A percentile compares a stretch with the other conserved stretches of the same genome.
phyloP scores from a whole-genome alignment of 345 rosid genomes.

The Boechera stricta region DNA sequence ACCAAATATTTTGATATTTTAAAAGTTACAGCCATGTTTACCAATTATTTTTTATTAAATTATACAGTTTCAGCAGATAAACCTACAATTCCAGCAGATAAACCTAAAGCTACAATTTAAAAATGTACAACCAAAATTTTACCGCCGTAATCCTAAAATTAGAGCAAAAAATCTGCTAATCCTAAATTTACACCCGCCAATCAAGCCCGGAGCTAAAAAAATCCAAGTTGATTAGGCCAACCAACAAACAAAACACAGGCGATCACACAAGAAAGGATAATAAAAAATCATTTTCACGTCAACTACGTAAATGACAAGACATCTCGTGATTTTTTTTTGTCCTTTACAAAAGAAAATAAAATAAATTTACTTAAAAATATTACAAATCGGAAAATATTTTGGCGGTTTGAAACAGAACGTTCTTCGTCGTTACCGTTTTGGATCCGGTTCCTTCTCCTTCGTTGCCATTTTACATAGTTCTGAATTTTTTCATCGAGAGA shows the following conservation, averaged over 20 bases:
- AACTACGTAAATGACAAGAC: neutral
- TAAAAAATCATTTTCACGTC: neutral
- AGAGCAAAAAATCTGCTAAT: no score
- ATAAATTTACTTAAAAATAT: neutral
- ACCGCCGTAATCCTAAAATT: no score
- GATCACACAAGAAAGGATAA: neutral
- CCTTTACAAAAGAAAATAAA: neutral
- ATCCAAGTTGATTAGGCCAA: constrained; percentile 29
- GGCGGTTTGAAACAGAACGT: constrained; percentile 46
- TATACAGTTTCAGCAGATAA: no score
- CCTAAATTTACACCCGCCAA: no score
- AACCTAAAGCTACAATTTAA: no score
- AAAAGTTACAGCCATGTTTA: no score
- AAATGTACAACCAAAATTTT: no score
- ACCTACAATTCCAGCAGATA: no score
- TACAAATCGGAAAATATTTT: constrained; percentile 26
- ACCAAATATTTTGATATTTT: no score
- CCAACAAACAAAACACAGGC: constrained; percentile 22
- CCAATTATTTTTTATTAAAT: no score
- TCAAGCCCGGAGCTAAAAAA: no score
- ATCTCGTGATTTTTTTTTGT: constrained; percentile 38
- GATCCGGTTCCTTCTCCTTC: constrained; percentile 31
- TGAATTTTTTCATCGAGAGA: neutral
- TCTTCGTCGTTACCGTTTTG: constrained; percentile 41
- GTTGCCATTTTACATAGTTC: neutral